phyloP scores from a whole-genome alignment of 2,329 filamentous ascomycete genomes.

The Teratosphaeria zuluensis region DNA sequence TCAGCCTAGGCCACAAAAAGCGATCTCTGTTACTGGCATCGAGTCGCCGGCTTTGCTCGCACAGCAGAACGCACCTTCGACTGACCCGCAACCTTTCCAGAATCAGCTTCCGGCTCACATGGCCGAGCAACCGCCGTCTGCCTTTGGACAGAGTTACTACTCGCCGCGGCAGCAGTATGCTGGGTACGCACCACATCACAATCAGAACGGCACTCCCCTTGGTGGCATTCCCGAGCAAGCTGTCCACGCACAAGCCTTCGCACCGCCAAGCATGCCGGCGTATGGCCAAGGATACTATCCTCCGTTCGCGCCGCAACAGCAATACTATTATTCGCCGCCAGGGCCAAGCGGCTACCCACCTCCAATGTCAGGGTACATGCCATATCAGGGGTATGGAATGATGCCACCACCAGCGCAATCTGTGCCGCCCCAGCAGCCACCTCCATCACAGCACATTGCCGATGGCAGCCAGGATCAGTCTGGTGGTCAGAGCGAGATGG shows the following conservation, averaged over 20 bases:
- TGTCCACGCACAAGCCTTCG: slow-evolving; percentile 83
- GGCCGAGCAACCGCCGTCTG: slow-evolving; percentile 44
- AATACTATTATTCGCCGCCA: slow-evolving; percentile 58
- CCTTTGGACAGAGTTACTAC: slow-evolving; percentile 30
- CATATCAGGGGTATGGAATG: slow-evolving; percentile 19
- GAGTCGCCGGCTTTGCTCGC: slow-evolving; percentile 66
- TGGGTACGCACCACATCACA: slow-evolving; percentile 56
- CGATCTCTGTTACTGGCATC: slow-evolving; percentile 85
- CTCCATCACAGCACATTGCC: neutral
- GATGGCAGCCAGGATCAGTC: slow-evolving; percentile 10
- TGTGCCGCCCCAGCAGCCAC: slow-evolving; percentile 12
- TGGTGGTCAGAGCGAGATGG: slow-evolving; percentile 41
- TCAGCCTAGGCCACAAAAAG: slow-evolving; percentile 88
- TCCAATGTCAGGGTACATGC: slow-evolving; percentile 24
- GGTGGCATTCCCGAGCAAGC: slow-evolving; percentile 89
- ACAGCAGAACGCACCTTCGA: slow-evolving; percentile 26
- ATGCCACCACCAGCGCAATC: slow-evolving; percentile 23
- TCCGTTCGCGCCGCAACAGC: slow-evolving; percentile 41
- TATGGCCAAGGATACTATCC: slow-evolving; percentile 51
- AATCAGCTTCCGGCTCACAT: slow-evolving; percentile 82
- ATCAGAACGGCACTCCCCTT: slow-evolving; percentile 69
- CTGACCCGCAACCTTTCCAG: slow-evolving; percentile 76
- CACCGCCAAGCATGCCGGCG: slow-evolving; percentile 43
- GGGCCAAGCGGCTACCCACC: slow-evolving; percentile 12
- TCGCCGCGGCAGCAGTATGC: slow-evolving; percentile 43